Evolutionary conservation across 2,329 filamentous ascomycete species (phyloP), one percentile per base, ranked within the genome.

Genomic region (Aspergillus floridensis): DNA sequence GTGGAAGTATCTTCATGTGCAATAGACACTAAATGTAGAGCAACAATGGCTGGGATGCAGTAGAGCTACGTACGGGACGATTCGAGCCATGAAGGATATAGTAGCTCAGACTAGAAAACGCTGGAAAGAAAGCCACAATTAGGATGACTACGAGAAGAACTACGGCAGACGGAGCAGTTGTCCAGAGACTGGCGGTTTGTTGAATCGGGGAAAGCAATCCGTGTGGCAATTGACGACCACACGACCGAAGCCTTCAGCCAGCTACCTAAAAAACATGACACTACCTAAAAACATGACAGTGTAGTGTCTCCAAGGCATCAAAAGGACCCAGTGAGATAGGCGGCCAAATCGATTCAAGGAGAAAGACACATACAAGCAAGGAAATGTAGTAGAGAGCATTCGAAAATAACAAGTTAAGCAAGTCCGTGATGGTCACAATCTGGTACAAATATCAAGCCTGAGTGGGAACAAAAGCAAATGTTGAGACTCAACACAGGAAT

Each of bases 371-470:
- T 12, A 35, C 32, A 44, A 8, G 38, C 38, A 44, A 44, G 14
- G 16, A 44, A 16, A 44, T 44, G n/a, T n/a, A 44, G 14, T 8
- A 44, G 38, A 44, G 14, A 44, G 38, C 38, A 44, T n/a, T 44
- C n/a, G 38, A 44, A 10, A n/a, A 10, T 7, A 44, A 5, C 16
- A 19, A 44, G 16, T 19, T 16, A 44, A 44, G 16, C 14, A n/a
- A 44, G 14, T 19, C 38, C 14, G 38, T 44, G 38, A 44, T 6
- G 38, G 26, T 54, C 52, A 53, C 54, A 60, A 53, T 60, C 58
- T 62, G 49, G 35, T 61, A 61, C 59, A 59, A 22, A 52, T 46
- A 31, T 53, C 29, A 58, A 19, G 14, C n/a, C 10, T 19, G 6
- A n/a, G 29, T n/a, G 41, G 22, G 44, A 41, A 46, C 53, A 56